These are phyloP conservation scores for Arxiozyma heterogenica DNA, from an alignment of 1,139 yeast genomes.

Conservation along the genomic window DNA sequence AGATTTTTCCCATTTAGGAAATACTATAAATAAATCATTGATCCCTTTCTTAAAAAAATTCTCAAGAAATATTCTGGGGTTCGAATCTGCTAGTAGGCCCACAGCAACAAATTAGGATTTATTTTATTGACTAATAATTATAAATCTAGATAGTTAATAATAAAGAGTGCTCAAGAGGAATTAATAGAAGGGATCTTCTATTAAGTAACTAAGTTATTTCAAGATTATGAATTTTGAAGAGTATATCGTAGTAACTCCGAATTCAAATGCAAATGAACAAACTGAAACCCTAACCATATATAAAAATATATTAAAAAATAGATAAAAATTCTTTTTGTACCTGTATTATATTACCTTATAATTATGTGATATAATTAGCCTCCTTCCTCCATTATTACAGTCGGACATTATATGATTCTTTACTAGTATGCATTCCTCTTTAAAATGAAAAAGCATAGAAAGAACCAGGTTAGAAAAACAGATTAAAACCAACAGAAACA, in stretches of 20 bases:
- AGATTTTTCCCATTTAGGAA: constrained; percentile 1
- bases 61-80: neutral
- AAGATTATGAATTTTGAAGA: too few species aligned
- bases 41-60: neutral
- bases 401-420: too few species aligned
- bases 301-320: too few species aligned
- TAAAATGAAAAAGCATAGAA: neutral
- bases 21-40: neutral
- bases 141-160: too few species aligned
- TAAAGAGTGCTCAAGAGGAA: neutral
- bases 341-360: neutral
- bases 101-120: neutral
- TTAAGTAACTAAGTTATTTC: neutral
- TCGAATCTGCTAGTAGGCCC: neutral
- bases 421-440: neutral
- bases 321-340: neutral
- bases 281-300: neutral
- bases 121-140: too few species aligned
- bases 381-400: neutral
- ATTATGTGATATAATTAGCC: neutral
- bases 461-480: neutral
- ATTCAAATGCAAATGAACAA: neutral
- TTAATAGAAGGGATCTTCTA: too few species aligned
- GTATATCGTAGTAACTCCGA: neutral
- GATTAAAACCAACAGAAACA: neutral